Base-by-base conservation (phyloP, 805 yeast species). In the Hanseniaspora pseudoguilliermondii region DNA sequence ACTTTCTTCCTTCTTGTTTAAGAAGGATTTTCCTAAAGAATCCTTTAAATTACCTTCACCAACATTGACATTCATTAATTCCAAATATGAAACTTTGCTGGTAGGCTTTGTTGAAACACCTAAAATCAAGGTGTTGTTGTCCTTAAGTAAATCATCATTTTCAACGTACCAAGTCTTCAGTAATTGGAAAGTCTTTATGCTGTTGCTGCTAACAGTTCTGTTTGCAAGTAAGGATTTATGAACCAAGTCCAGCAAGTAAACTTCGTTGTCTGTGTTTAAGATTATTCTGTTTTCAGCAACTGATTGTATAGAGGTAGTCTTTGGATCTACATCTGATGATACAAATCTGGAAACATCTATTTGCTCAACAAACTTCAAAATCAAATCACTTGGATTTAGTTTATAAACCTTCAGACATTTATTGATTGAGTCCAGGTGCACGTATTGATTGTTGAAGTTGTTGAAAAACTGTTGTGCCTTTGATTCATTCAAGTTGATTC, bases 1-100 rank as follows among this genome's bases (percentile, higher is more conserved):
- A 6, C 55, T 60, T 25, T 58, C 60, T 36, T 47, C 36, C 10
- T 27, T 27, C 27, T 25, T 27, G n/a, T 41, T 27, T 34, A 57
- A 53, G 43, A 69, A 71, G 40, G 83, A 78, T 63, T 81, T 84
- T 29, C 90, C 90, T 32, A 86, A 65, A 13, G 86, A 79, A 61
- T 85, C 89, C 58, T 79, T 77, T 57, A 86, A 72, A 51, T 77
- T 78, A 62, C 86, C 86, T 39, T 78, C 69, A 5, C 93, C 95
- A 38, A 81, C 79, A 58, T 82, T 79, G 40, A 83, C 65, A 38
- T 69, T 69, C 39, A 67, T 60, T 7, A 68, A 59, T 50, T 68
- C 71, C 42, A 69, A 57, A 13, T 67, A 60, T 25, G 67, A 64
- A 6, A 62, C 59, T 27, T 68, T 63, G 29, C 61, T 65, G 35